Conservation (phyloP, 176 grass and related monocot genomes). For the Carex kokanica region DNA sequence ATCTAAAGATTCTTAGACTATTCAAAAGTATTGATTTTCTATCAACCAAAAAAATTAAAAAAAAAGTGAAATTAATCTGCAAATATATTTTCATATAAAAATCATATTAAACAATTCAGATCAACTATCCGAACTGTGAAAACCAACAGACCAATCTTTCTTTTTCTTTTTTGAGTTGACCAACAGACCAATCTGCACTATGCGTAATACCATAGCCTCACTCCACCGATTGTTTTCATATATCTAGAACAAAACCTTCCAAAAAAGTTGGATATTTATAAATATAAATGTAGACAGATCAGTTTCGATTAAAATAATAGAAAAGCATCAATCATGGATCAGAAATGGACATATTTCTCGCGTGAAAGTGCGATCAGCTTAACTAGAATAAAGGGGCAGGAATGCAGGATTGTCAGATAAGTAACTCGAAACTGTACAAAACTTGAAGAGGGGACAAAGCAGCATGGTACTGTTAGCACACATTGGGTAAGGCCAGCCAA, state of each 20-base stretch:
- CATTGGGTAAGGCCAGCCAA: conserved; percentile 15
- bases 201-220: too few relatives aligned
- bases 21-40: too few relatives aligned
- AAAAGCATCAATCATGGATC: neutral
- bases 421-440: conserved; percentile 33
- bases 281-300: neutral
- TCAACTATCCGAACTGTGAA: too few relatives aligned
- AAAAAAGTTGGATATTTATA: neutral
- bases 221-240: neutral
- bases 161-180: too few relatives aligned
- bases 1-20: too few relatives aligned
- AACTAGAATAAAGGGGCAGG: conserved; percentile 30
- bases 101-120: too few relatives aligned
- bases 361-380: neutral
- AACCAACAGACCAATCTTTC: too few relatives aligned
- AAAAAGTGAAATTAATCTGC: too few relatives aligned
- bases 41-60: too few relatives aligned
- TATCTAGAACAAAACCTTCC: neutral
- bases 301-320: neutral
- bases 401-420: conserved; percentile 36
- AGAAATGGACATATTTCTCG: neutral
- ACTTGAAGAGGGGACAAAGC: conserved; percentile 28
- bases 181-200: too few relatives aligned
- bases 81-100: too few relatives aligned
- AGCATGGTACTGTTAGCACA: conserved; percentile 31